These are phyloP conservation scores for Scutellaria barbata DNA, from an alignment of 257 asterid genomes.

Conservation along the genomic window DNA sequence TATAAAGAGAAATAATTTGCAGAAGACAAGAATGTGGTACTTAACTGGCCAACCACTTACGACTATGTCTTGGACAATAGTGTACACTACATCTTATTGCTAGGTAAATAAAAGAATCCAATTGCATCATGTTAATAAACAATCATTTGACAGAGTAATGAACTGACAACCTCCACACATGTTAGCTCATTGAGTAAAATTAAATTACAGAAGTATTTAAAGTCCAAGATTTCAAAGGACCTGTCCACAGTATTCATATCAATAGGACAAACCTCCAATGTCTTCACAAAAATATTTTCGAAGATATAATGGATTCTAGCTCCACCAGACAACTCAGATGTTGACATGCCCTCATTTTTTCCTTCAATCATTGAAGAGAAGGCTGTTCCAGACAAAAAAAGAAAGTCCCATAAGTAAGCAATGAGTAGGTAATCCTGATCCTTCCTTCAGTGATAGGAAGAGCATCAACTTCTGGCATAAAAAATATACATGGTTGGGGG, in stretches of 20 bases:
- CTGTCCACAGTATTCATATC: conserved; percentile 30
- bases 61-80: not conserved
- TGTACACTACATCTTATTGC: not conserved
- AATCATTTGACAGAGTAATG: conserved; percentile 30
- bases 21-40: conserved; percentile 1
- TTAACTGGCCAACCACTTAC: not conserved
- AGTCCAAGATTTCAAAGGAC: conserved; percentile 30
- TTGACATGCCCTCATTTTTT: conserved; percentile 88
- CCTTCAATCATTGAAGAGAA: conserved; percentile 94
- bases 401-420: not conserved
- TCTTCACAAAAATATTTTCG: conserved; percentile 83
- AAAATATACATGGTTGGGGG: conserved; percentile 6
- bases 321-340: conserved; percentile 94
- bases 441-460: conserved; percentile 14
- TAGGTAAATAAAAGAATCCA: not conserved
- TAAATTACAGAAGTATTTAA: conserved; percentile 4
- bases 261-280: conserved; percentile 78
- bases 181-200: conserved; percentile 18
- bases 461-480: conserved; percentile 10
- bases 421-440: conserved; percentile 18
- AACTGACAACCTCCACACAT: conserved; percentile 10
- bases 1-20: conserved; percentile 10
- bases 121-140: not conserved
- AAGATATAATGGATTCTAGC: conserved; percentile 97
- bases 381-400: conserved; percentile 58